Percentiles rank a stretch among this genome's conserved stretches.
Evolutionary conservation across 352 stramenopile genomes (phyloP).

Genomic region (Phytophthora rubi): DNA sequence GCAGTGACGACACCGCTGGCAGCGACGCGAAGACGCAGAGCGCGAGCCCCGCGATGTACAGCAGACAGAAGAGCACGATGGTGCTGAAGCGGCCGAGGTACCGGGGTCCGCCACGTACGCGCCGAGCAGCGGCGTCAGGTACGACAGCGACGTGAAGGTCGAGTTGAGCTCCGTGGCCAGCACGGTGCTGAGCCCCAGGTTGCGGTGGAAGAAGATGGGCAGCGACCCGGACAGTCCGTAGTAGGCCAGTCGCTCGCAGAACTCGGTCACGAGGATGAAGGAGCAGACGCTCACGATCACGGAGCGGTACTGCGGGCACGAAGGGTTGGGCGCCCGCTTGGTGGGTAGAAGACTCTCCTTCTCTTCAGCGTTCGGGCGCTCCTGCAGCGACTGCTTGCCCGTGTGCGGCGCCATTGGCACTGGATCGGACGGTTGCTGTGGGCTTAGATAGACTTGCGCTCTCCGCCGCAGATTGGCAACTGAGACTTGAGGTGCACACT

Average conservation of each 20-base stretch:
- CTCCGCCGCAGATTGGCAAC: constrained; percentile 13
- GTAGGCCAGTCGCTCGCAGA: constrained; percentile 86
- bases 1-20: constrained; percentile 59
- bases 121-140: constrained; percentile 83
- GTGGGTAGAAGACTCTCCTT: constrained; percentile 31
- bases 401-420: constrained; percentile 34
- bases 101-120: constrained; percentile 82
- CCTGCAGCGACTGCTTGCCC: constrained; percentile 19
- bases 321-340: constrained; percentile 10
- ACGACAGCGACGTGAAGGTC: constrained; percentile 85
- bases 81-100: constrained; percentile 82
- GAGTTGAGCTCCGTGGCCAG: constrained; percentile 88
- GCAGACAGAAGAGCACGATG: constrained; percentile 76
- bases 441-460: constrained; percentile 8
- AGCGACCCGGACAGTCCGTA: constrained; percentile 85
- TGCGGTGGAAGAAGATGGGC: constrained; percentile 90
- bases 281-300: constrained; percentile 89
- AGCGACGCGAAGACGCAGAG: constrained; percentile 74
- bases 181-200: constrained; percentile 78
- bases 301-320: constrained; percentile 48
- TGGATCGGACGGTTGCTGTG: background rate
- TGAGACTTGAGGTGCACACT: background rate
- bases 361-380: constrained; percentile 14
- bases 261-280: constrained; percentile 89
- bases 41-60: constrained; percentile 76